Evolutionary conservation across 1,139 yeast species (phyloP).

Genomic region (Yarrowia galli): DNA sequence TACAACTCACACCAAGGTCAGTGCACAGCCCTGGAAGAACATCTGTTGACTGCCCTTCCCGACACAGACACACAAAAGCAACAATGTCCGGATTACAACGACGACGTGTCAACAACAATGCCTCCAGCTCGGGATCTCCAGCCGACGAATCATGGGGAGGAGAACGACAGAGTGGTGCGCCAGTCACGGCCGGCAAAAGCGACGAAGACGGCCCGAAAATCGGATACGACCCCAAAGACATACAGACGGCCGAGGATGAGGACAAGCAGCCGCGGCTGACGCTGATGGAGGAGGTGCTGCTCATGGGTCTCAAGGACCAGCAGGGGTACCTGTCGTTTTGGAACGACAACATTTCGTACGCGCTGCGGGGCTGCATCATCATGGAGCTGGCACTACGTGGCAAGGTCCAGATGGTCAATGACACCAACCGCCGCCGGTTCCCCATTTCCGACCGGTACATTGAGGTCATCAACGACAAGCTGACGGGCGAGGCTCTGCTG

Average conservation of each 20-base stretch:
- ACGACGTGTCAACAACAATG: conserved; percentile 54
- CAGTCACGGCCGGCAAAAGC: conserved; percentile 26
- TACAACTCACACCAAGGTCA: too few species aligned
- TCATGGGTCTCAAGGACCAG: conserved; percentile 91
- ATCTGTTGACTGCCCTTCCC: not conserved
- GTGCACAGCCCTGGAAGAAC: too few species aligned
- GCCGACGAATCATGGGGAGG: too few species aligned
- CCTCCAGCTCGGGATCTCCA: not conserved
- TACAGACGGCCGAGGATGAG: conserved; percentile 59
- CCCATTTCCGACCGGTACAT: conserved; percentile 86
- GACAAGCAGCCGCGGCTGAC: conserved; percentile 74
- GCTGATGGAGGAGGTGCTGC: conserved; percentile 92
- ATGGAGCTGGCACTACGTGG: conserved; percentile 92
- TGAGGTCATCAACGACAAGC: conserved; percentile 82
- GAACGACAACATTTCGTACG: conserved; percentile 97
- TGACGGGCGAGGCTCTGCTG: conserved; percentile 93
- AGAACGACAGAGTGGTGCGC: conserved; percentile 22
- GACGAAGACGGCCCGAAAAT: conserved; percentile 61
- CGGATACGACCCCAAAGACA: conserved; percentile 83
- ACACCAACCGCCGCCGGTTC: conserved; percentile 89
- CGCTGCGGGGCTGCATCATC: conserved; percentile 91
- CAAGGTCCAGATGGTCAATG: conserved; percentile 86
- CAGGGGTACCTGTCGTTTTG: conserved; percentile 97
- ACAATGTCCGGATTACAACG: conserved; percentile 54
- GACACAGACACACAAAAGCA: not conserved